These are phyloP conservation scores for Nigrospora osmanthi DNA, from an alignment of 2,329 filamentous ascomycete genomes.

Conservation along the genomic window DNA sequence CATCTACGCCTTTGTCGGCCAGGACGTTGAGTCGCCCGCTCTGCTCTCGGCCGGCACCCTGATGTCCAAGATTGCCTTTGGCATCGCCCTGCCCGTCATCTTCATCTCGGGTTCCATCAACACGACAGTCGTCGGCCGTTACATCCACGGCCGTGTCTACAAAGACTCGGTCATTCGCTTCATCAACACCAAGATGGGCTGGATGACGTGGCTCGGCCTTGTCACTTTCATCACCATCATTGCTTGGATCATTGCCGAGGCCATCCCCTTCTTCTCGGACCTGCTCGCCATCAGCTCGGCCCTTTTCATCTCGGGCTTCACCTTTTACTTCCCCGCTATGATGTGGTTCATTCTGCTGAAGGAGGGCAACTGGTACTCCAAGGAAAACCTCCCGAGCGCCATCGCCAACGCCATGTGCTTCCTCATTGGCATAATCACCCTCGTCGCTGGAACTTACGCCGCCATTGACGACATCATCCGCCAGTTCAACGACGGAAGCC, in stretches of 20 bases:
- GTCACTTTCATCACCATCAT: constrained; percentile 50
- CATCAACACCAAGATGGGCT: constrained; percentile 24
- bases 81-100: constrained; percentile 55
- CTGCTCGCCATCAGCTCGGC: constrained; percentile 49
- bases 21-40: constrained; percentile 49
- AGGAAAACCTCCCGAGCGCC: constrained; percentile 16
- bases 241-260: constrained; percentile 64
- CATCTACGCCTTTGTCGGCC: constrained; percentile 55
- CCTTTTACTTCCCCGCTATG: constrained; percentile 25
- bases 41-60: constrained; percentile 46
- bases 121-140: constrained; percentile 42
- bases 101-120: constrained; percentile 59
- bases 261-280: constrained; percentile 65
- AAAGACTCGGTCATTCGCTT: constrained; percentile 19
- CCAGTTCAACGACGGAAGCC: constrained; percentile 1
- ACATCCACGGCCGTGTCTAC: constrained; percentile 24
- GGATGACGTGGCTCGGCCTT: constrained; percentile 48
- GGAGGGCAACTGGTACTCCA: constrained; percentile 17
- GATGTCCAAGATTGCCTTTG: constrained; percentile 53
- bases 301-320: constrained; percentile 42
- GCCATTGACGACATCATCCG: constrained; percentile 19
- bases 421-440: constrained; percentile 19
- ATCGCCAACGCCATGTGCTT: constrained; percentile 16
- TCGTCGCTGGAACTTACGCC: constrained; percentile 23
- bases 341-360: constrained; percentile 25